phyloP scores from a whole-genome alignment of 768 basidiomycete species.

The Leccinum variicolor region DNA sequence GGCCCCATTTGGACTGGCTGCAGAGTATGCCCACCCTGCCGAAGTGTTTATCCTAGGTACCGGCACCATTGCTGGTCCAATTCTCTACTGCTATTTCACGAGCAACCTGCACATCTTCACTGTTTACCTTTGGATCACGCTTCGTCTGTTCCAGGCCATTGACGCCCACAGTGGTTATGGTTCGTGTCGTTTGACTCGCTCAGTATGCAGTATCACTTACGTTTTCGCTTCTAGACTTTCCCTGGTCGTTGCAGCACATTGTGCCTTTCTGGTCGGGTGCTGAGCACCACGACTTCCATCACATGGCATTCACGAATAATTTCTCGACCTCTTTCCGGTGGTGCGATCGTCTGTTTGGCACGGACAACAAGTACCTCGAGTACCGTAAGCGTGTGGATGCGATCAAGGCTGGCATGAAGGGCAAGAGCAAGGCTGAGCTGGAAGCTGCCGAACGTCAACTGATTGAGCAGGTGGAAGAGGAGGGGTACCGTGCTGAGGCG shows the following conservation, averaged over 20 bases:
- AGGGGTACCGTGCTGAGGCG: slow-evolving; percentile 69
- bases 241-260: slow-evolving; percentile 92
- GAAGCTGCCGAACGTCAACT: slow-evolving; percentile 57
- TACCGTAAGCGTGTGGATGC: slow-evolving; percentile 68
- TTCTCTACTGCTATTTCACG: slow-evolving; percentile 80
- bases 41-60: slow-evolving; percentile 94
- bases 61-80: slow-evolving; percentile 86
- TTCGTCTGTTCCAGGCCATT: slow-evolving; percentile 94
- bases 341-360: slow-evolving; percentile 88
- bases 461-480: slow-evolving; percentile 67
- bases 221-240: slow-evolving; percentile 64
- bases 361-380: slow-evolving; percentile 83
- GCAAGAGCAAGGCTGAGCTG: slow-evolving; percentile 50
- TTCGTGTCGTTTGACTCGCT: slow-evolving; percentile 32
- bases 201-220: not conserved
- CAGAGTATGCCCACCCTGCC: slow-evolving; percentile 96
- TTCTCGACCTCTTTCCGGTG: slow-evolving; percentile 93
- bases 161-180: slow-evolving; percentile 97
- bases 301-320: slow-evolving; percentile 94
- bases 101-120: slow-evolving; percentile 82
- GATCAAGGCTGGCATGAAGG: slow-evolving; percentile 55
- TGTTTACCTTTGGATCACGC: slow-evolving; percentile 90
- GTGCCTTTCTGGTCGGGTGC: slow-evolving; percentile 97
- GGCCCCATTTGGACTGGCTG: slow-evolving; percentile 95
- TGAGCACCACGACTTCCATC: slow-evolving; percentile 98